Base-by-base conservation (phyloP, 2,329 filamentous ascomycete species). In the Emericellopsis cladophorae region DNA sequence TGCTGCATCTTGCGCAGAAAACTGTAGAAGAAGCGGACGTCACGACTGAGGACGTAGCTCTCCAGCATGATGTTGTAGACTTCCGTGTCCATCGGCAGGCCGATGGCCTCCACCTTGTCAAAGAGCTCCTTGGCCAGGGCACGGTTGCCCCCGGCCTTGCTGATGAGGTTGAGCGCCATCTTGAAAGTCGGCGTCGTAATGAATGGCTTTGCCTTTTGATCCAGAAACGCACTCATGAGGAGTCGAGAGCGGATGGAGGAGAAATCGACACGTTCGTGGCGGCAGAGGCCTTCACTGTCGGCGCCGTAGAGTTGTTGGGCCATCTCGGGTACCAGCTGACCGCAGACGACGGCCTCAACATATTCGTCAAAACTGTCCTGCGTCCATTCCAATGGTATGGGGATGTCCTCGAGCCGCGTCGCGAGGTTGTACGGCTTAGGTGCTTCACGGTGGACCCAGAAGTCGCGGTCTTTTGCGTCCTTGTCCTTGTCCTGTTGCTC, bases 1-100 rank as follows among this genome's bases (percentile, higher is more conserved):
- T 46, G 40, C 21, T 55, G 44, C 69, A 74, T 72, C 43, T 58
- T 54, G 14, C 51, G 46, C 14, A 72, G 48, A 2, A 60, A 54
- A 4, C 47, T 46, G 42, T 62, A 51, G 49, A 73, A 74, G 45
- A 60, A 62, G 22, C 45, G 51, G 26, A 52, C 51, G 45, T 73
- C 61, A 31, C 56, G 57, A 31, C 58, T 58, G 39, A 57, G 52
- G 9, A 60, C 60, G 35, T 63, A 59, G 4, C 61, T 57, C 12
- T 57, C 56, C 12, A 71, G 59, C 46, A 74, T 53, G 39, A 68
- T 57, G 49, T 74, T 72, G 57, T 64, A 72, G 5, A 64, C 56
- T 29, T 64, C 61, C 2, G 63, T 62, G 45, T 71, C 67, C 48
- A 68, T 54, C 6, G 56, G 59, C n/a, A 69, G 46, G 1, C 59